Evolutionary conservation across 441 rosid genomes (phyloP), one percentile per base, ranked within the genome.

Genomic region (Adansonia grandidieri): DNA sequence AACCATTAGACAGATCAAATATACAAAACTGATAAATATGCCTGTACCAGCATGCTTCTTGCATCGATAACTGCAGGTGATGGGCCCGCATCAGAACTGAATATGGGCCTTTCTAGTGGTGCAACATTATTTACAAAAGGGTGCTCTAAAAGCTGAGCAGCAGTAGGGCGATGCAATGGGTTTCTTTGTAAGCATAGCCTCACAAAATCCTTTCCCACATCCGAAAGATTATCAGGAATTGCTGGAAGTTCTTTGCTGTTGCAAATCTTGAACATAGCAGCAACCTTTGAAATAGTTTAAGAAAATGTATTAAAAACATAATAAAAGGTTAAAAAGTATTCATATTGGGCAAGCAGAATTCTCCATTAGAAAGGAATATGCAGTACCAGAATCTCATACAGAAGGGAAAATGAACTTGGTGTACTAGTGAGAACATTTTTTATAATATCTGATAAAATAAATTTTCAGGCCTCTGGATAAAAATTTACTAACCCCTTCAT

Each of bases 181-280:
- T 97, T 90, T 79, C 98, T 87, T 81, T 92, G 98, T 76, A 95
- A 76, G 78, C 98, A 97, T 73, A 83, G 85, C 82, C 88, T 88
- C 73, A 97, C 92, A 83, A 97, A 97, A 79, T 97, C 92, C 84
- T 92, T 97, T 22, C 97, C 99, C 0, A 93, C 96, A 11, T 89
- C 94, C 22, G 99, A 94, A 76, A 97, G 91, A 86, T 84, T 84
- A 84, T 89, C 95, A 22, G 99, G 99, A 82, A 97, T 91, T 48
- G 88, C 89, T 44, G 99, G 99, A 80, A 93, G 98, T 81, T 95
- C 99, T 86, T 95, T 97, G 82, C 98, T 94, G 85, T 93, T 95
- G 79, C 99, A 98, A 73, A 97, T 95, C 90, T 97, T 97, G 85
- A 97, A 97, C 96, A 97, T 87, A 75, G 99, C 99, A 82, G 91